phyloP scores from a whole-genome alignment of 352 stramenopile genomes.

The Pythium dissimile region DNA sequence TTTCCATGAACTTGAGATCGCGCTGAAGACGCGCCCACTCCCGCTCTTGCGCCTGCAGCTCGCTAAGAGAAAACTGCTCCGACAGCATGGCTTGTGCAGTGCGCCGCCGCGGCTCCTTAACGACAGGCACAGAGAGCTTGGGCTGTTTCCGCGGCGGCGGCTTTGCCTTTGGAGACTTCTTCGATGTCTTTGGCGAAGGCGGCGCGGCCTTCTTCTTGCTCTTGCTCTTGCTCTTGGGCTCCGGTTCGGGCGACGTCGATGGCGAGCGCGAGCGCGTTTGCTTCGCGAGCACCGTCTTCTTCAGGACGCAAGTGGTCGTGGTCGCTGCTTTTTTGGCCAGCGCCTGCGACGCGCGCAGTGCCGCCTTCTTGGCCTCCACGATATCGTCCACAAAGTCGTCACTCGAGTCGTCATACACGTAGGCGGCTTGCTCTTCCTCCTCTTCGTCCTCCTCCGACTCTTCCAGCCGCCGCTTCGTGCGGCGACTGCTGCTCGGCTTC shows the following conservation, averaged over 20 bases:
- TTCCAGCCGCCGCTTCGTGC: slow-evolving; percentile 6
- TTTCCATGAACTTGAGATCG: slow-evolving; percentile 13
- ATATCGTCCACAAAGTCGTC: slow-evolving; percentile 31
- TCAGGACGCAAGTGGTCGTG: neutral
- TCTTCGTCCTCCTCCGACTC: slow-evolving; percentile 12
- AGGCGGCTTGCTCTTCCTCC: slow-evolving; percentile 4
- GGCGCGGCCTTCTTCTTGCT: neutral
- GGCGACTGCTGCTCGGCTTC: no score
- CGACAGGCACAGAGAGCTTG: neutral
- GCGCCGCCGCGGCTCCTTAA: neutral
- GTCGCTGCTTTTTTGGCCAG: neutral
- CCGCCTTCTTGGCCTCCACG: slow-evolving; percentile 18
- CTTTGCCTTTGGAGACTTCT: neutral
- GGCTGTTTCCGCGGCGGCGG: slow-evolving; percentile 1
- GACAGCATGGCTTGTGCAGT: slow-evolving; percentile 2
- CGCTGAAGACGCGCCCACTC: slow-evolving; percentile 21
- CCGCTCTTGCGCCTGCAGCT: slow-evolving; percentile 24
- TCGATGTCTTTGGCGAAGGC: neutral
- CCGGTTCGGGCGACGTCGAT: neutral
- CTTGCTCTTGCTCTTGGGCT: neutral
- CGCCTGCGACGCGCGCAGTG: slow-evolving; percentile 11
- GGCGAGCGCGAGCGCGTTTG: neutral
- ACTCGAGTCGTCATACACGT: slow-evolving; percentile 7
- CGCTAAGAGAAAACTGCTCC: slow-evolving; percentile 22
- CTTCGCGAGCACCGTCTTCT: neutral